These are phyloP conservation scores for Aspergillus puulaauensis DNA, from an alignment of 2,329 filamentous ascomycete species.

Conservation along the genomic window DNA sequence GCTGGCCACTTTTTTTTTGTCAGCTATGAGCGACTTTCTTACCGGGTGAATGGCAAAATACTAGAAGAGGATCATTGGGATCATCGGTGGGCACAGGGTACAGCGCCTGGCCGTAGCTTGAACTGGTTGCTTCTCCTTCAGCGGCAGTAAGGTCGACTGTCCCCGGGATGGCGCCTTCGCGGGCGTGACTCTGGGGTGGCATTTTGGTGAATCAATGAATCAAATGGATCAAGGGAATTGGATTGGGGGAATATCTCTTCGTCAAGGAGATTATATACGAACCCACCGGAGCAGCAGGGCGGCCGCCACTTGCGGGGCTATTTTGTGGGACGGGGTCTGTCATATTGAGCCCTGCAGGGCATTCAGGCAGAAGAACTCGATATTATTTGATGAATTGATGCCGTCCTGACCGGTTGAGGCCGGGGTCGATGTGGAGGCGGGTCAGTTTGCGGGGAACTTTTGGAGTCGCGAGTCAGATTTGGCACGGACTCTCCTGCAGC, in stretches of 20 bases:
- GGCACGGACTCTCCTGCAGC: background rate
- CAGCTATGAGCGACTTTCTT: background rate
- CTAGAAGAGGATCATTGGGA: constrained; percentile 60
- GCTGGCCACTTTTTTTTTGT: constrained; percentile 48
- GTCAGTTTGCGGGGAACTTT: background rate
- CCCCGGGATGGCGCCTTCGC: constrained; percentile 56
- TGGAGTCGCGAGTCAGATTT: background rate
- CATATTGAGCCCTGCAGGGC: background rate
- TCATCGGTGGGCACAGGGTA: constrained; percentile 62
- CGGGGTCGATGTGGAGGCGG: constrained; percentile 1
- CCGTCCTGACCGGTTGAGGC: background rate
- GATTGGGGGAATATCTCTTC: too few relatives aligned
- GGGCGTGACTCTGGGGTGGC: constrained; percentile 44
- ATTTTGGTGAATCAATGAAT: background rate
- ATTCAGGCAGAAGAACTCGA: too few relatives aligned
- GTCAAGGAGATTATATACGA: background rate
- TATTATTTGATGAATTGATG: too few relatives aligned
- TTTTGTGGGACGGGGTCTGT: background rate
- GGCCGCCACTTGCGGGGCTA: background rate
- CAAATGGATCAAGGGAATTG: too few relatives aligned
- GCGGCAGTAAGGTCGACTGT: constrained; percentile 54
- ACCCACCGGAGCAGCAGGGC: background rate
- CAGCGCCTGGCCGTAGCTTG: constrained; percentile 56
- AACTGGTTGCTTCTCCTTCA: constrained; percentile 59
- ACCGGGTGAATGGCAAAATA: constrained; percentile 19